Base-by-base conservation (phyloP, 2,329 filamentous ascomycete genomes). In the Chaetothyriales sp. region DNA sequence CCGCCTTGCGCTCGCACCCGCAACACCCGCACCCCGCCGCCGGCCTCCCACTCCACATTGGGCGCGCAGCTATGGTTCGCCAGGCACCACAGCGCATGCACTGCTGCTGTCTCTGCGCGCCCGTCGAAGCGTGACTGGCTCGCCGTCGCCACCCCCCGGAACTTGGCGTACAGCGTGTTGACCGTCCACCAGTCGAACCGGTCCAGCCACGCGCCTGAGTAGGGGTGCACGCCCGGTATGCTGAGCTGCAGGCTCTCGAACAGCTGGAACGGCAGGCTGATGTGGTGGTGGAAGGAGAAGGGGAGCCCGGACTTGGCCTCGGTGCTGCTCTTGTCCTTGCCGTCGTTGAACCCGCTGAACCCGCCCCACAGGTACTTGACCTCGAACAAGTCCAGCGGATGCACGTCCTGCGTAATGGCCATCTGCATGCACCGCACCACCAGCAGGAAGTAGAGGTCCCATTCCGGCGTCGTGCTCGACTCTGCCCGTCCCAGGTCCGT, bases 1-100 rank as follows among this genome's bases (percentile, higher is more conserved):
- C 22, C 18, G 33, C 33, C n/a, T n/a, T 60, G 54, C 61, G 51
- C 55, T 20, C 18, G 20, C 33, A 58, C 58, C 44, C 43, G 56
- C 51, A 56, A 48, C 44, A 53, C 53, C 45, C 60, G 54, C 28
- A 57, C 48, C 2, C 33, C 33, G 1, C 58, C 60, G 1, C 89
- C 58, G 18, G 55, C 95, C 63, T 94, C 86, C 92, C 92, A 98
- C 2, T 79, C 79, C 43, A 97, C 89, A 66, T 95, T 95, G 7
- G 92, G 92, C 64, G 95, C 82, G 69, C 92, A 98, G 66, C 89
- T 88, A 66, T 98, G 92, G 63, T 98, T 98, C 25, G 90, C 89
- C 28, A 97, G 75, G 68, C 89, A 97, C 89, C 92, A 98, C 60
- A 94, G 81, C 1, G 90, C 89, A 69, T 97, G 89, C 25, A 97